phyloP scores from a whole-genome alignment of 2,329 filamentous ascomycete species.

The Penicillium sp. region DNA sequence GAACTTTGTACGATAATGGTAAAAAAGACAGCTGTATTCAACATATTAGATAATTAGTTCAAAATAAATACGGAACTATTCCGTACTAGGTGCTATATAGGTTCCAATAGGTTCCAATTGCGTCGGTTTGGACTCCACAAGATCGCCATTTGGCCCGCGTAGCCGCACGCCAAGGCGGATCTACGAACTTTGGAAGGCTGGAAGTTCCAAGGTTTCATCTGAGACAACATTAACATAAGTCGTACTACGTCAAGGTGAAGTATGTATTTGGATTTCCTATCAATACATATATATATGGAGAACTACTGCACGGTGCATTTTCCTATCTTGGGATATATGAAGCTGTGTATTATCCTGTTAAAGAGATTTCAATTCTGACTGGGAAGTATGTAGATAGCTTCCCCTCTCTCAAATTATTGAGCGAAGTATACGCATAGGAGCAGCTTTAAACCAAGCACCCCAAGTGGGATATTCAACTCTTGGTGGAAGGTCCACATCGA shows the following conservation, averaged over 20 bases:
- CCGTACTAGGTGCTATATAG: no score
- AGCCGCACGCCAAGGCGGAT: no score
- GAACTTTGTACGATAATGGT: not conserved
- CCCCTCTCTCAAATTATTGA: slow-evolving; percentile 12
- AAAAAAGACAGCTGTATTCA: not conserved
- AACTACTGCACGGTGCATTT: not conserved
- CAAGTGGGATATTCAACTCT: slow-evolving; percentile 24
- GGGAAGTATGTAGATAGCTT: not conserved
- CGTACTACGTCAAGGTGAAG: no score
- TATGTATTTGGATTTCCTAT: no score
- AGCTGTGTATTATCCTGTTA: not conserved
- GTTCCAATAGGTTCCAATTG: no score
- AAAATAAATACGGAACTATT: not conserved
- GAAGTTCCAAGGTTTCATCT: no score
- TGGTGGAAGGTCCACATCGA: slow-evolving; percentile 22
- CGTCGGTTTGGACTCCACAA: no score
- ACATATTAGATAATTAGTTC: not conserved
- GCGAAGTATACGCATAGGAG: slow-evolving; percentile 19
- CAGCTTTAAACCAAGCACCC: slow-evolving; percentile 21
- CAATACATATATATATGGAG: no score
- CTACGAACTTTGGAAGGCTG: no score
- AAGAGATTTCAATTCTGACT: not conserved
- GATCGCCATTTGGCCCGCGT: no score
- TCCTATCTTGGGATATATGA: no score
- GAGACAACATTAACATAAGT: no score